These are phyloP conservation scores for Apiospora malaysiana DNA, from an alignment of 2,329 filamentous ascomycete genomes.

Conservation along the genomic window DNA sequence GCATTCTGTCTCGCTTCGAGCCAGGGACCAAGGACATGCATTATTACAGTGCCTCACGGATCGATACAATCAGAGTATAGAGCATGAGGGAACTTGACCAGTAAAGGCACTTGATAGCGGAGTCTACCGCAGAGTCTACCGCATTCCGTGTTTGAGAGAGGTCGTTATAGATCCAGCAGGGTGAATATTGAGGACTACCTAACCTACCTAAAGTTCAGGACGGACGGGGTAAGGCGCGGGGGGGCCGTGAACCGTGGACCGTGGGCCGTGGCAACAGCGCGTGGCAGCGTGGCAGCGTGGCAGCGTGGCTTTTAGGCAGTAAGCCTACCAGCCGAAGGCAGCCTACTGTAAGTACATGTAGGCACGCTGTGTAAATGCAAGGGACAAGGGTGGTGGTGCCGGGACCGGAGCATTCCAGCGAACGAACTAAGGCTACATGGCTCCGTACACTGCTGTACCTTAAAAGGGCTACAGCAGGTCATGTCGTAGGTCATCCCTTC, in stretches of 20 bases:
- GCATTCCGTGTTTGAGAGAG: neutral
- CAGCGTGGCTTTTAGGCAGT: too few relatives aligned
- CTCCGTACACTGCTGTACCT: neutral
- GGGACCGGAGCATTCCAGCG: neutral
- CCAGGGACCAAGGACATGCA: neutral
- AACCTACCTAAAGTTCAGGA: neutral
- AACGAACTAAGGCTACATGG: neutral
- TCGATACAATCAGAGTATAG: neutral
- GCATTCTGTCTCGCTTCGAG: neutral
- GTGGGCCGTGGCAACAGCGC: neutral
- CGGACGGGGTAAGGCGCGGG: conserved; percentile 1
- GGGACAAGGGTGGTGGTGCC: neutral
- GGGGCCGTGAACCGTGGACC: neutral
- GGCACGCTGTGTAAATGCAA: neutral
- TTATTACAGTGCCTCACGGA: neutral
- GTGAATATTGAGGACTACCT: neutral
- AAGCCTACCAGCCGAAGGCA: neutral
- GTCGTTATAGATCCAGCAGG: neutral
- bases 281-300: too few relatives aligned
- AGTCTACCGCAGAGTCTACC: neutral
- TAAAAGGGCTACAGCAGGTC: neutral
- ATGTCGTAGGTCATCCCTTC: conserved; percentile 5
- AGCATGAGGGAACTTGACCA: neutral
- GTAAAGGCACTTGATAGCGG: too few relatives aligned
- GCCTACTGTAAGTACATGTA: neutral